Base-by-base conservation (phyloP, 106 monocot species). In the Apostasia ramifera region DNA sequence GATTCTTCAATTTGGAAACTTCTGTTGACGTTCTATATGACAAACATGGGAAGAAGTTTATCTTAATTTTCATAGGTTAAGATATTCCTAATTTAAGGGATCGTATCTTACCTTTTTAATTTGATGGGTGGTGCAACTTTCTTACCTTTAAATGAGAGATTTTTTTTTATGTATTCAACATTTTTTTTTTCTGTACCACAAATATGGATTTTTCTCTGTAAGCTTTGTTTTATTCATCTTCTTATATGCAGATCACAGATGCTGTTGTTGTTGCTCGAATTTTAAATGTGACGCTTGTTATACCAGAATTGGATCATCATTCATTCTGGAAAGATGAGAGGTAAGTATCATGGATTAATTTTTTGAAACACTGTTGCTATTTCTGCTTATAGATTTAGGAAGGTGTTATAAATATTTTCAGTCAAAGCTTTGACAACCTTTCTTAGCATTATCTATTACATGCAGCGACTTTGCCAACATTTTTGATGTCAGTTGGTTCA, bases 301-400 rank as follows among this genome's bases (percentile, higher is more conserved):
- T 97, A 70, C 97, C 97, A 61, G 82, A 89, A 70, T 72, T 97
- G 59, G 97, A 97, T 85, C 97, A 89, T 55, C 60, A 81, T 76
- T 97, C 97, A 3, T 97, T 85, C 59, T 97, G 97, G 97, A 97
- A 92, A 77, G 97, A 97, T 80, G 67, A 92, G 15, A 97, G 97
- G 97, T 97, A 38, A 57, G 66, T n/a, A 52, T 41, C 15, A 63
- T 52, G 48, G 45, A 38, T 3, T 60, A 47, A 10, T 63, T 50
- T 77, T 2, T 47, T 26, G 46, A 43, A 54, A 60, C 44, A 46
- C 44, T 13, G n/a, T 54, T 44, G 6, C 12, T 42, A 55, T 44
- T 26, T 13, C 8, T 10, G 38, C 48, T 47, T 49, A 39, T 14
- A 9, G 15, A 11, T 39, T 42, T 55, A 11, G 8, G 13, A 12